Base-by-base conservation (phyloP, 345 rosid genomes). In the Kandelia obovata region DNA sequence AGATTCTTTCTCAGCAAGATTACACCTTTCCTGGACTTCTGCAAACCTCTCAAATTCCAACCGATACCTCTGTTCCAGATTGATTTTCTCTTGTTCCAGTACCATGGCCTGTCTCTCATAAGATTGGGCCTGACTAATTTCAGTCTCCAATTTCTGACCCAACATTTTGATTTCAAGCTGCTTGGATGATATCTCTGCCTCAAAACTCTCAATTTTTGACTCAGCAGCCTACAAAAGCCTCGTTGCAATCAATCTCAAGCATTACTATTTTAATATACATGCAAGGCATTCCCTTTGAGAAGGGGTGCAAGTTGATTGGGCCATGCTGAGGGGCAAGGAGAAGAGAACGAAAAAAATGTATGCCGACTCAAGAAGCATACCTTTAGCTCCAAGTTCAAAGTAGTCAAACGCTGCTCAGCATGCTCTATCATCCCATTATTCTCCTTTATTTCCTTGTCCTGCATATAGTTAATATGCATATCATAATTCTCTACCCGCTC, bases 391-490 rank as follows among this genome's bases (percentile, higher is more conserved):
- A 87, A 77, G 82, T 86, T 96, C 61, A 92, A 65, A 55, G 91
- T 85, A 47, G 92, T 92, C 80, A 92, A 72, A 73, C 86, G 80
- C 80, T 90, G 94, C 80, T 96, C 98, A 1, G 88, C 90, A 65
- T 83, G 66, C 79, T 92, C 98, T 58, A 96, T 72, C 81, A 83
- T 92, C 43, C 74, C 75, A 35, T 81, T 78, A 76, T 89, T 90
- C 70, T 81, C 88, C 85, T 80, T 88, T 64, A 92, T 66, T 84
- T 92, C 96, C 70, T 87, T 89, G 59, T 90, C 98, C 98, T 90
- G 87, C 76, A 86, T 43, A 66, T 73, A 64, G 75, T 46, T 15
- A 43, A 43, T 43, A 72, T 35, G 67, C 4, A 39, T 67, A 56
- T 61, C 35, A 60, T 34, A 52, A 63, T 10, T 30, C 23, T 72